phyloP scores from a whole-genome alignment of 2,329 filamentous ascomycete genomes.

The Pseudocercospora fuligena region DNA sequence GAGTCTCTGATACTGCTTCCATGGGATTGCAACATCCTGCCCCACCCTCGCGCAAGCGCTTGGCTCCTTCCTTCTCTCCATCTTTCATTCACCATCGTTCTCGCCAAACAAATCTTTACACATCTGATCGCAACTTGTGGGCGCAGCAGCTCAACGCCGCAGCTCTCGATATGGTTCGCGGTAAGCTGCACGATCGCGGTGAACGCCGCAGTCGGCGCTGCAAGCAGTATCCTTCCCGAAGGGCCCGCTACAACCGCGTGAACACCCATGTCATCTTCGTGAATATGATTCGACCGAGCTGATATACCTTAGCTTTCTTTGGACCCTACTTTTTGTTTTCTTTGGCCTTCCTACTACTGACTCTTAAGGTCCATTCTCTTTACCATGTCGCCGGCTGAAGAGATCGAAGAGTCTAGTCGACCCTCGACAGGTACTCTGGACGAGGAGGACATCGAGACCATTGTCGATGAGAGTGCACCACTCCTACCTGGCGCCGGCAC shows the following conservation, averaged over 20 bases:
- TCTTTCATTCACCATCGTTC: neutral
- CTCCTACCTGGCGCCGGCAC: slow-evolving; percentile 19
- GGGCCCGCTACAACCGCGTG: neutral
- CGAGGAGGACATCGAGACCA: slow-evolving; percentile 12
- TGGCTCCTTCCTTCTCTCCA: neutral
- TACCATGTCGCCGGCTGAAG: slow-evolving; percentile 12
- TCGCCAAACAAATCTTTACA: neutral
- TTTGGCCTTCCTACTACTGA: neutral
- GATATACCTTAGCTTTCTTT: neutral
- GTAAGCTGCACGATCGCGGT: neutral
- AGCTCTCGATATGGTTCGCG: slow-evolving; percentile 1
- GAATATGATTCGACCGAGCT: slow-evolving; percentile 4
- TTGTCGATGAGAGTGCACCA: slow-evolving; percentile 24
- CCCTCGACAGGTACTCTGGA: slow-evolving; percentile 1
- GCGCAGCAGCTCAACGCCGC: neutral
- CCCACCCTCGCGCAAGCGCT: slow-evolving; percentile 3
- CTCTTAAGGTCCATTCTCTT: neutral
- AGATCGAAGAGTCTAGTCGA: slow-evolving; percentile 9
- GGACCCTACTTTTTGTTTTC: slow-evolving; percentile 2
- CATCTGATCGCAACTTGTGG: neutral
- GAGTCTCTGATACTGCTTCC: neutral
- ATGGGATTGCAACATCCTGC: neutral
- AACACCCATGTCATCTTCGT: neutral
- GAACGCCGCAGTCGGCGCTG: slow-evolving; percentile 4
- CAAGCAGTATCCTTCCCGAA: neutral